Base-by-base conservation (phyloP, 2,329 filamentous ascomycete genomes). In the Allantophomopsis cytisporea region DNA sequence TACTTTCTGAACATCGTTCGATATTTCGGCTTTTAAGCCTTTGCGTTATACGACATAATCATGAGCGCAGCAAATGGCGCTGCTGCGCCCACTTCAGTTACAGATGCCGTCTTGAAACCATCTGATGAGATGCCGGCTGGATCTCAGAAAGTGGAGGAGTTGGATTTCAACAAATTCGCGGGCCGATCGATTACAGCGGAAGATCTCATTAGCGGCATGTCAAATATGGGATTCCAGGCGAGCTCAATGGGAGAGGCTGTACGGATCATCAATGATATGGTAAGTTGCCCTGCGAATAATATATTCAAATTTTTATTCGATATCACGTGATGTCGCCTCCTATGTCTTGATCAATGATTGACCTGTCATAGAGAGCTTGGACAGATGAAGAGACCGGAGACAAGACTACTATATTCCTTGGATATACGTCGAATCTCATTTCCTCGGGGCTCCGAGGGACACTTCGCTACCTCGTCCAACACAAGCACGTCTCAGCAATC, bases 381-480 rank as follows among this genome's bases (percentile, higher is more conserved):
- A 70, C 71, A 45, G 83, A 94, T 56, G 76, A 84, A 1, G 83
- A 88, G 54, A 83, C 83, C 2, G 76, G 75, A 12, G 76, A 82
- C 18, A 74, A 74, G 52, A 91, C 91, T 14, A 96, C 91, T 43
- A 89, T 98, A 51, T 96, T 98, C 61, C 75, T 98, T 7, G 91
- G 91, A 41, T 98, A 95, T 64, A 98, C 91, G 8, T 94, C 86
- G 38, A 98, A 98, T 58, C 71, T 98, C 51, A 95, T 98, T 54
- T 96, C 91, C 0, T 98, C 89, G 3, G 91, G 91, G 7, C 73
- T 98, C 21, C 77, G 91, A 39, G 88, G 94, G 48, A 88, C 88
- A 30, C 68, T 98, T 47, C 83, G 91, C 41, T 98, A 87, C 65
- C 75, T 98, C 1, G 88, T 93, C 35, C 75, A 96, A 63, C 87